Percentiles rank a stretch among this genome's conserved stretches.
phyloP scores from a whole-genome alignment of 2,329 filamentous ascomycete species.

The Fusarium cicatricum region DNA sequence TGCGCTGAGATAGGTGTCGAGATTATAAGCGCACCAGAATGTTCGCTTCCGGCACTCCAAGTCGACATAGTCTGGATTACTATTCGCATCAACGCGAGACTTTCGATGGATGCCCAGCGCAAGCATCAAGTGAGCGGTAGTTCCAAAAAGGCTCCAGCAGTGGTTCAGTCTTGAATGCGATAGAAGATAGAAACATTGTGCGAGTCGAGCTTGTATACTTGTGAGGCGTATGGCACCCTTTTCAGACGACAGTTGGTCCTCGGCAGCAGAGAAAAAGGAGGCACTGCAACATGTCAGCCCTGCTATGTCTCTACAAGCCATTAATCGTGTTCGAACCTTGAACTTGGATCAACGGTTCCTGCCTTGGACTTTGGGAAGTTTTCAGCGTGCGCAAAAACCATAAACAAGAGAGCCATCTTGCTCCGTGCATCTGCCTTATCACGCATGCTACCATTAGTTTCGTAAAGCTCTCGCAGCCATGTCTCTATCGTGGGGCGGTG shows the following conservation, averaged over 20 bases:
- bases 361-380: conserved; percentile 37
- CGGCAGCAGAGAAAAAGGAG: conserved; percentile 41
- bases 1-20: conserved; percentile 72
- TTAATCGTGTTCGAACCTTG: not conserved
- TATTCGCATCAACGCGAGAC: conserved; percentile 9
- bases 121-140: conserved; percentile 47
- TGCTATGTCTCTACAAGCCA: not conserved
- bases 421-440: conserved; percentile 15
- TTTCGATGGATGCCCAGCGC: conserved; percentile 52
- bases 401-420: conserved; percentile 54
- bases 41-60: conserved; percentile 53
- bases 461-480: conserved; percentile 53
- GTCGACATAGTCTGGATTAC: conserved; percentile 45
- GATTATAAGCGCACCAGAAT: conserved; percentile 71
- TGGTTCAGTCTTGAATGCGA: conserved; percentile 54
- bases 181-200: conserved; percentile 53
- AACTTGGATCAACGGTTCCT: not conserved
- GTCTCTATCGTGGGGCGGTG: conserved; percentile 57
- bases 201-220: conserved; percentile 50
- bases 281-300: not conserved
- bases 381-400: conserved; percentile 59
- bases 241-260: conserved; percentile 47
- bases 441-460: conserved; percentile 35
- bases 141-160: conserved; percentile 56
- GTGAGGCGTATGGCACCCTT: conserved; percentile 46